Percentiles rank a stretch among this genome's conserved stretches.
phyloP scores from a whole-genome alignment of 2,329 filamentous ascomycete species.

The Madurella fahalii region DNA sequence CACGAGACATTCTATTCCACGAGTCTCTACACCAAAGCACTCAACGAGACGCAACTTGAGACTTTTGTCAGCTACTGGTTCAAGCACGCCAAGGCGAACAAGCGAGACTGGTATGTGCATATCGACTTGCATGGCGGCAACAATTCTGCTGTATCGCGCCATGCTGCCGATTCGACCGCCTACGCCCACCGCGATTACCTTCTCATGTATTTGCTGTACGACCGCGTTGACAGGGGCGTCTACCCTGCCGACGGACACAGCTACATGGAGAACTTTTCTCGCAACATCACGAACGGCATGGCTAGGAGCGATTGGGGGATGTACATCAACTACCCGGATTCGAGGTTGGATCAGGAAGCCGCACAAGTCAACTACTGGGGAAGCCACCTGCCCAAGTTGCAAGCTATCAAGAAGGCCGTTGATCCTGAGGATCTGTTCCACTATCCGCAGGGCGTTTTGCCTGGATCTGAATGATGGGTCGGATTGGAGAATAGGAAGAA shows the following conservation, averaged over 20 bases:
- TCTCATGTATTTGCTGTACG: constrained; percentile 47
- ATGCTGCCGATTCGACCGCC: constrained; percentile 30
- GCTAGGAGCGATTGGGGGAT: constrained; percentile 33
- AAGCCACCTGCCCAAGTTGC: constrained; percentile 31
- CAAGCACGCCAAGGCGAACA: constrained; percentile 33
- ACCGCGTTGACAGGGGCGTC: constrained; percentile 33
- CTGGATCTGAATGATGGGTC: constrained; percentile 7
- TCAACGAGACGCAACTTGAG: constrained; percentile 34
- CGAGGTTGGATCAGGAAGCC: constrained; percentile 31
- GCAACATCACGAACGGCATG: constrained; percentile 31
- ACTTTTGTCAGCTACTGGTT: constrained; percentile 40
- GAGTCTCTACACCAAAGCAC: constrained; percentile 37
- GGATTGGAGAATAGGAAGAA: not conserved
- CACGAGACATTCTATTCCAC: constrained; percentile 42
- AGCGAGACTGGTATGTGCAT: constrained; percentile 39
- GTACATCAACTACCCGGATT: constrained; percentile 42
- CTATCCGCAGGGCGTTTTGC: constrained; percentile 37
- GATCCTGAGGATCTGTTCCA: constrained; percentile 39
- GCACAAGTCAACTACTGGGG: constrained; percentile 38
- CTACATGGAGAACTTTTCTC: constrained; percentile 33
- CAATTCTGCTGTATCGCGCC: constrained; percentile 35
- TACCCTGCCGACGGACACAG: constrained; percentile 35
- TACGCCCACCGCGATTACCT: constrained; percentile 44
- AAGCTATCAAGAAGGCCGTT: constrained; percentile 33
- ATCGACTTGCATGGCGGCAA: constrained; percentile 41